Evolutionary conservation across 2,329 filamentous ascomycete species (phyloP).

Genomic region (Endoconidiophora polonica): DNA sequence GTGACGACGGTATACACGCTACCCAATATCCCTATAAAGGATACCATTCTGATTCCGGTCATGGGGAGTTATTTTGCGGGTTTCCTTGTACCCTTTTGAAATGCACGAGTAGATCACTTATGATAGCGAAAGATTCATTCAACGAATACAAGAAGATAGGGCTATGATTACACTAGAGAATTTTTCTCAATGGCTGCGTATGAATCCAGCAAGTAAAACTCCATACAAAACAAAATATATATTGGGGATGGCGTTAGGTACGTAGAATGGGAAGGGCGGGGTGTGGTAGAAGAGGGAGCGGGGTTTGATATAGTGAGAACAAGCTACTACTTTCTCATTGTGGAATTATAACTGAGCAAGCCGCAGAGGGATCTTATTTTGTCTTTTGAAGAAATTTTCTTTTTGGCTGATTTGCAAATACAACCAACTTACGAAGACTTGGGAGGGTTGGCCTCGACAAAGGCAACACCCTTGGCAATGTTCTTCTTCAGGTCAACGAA

Average conservation of each 20-base stretch:
- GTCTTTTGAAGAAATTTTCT: background rate
- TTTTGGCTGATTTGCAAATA: background rate
- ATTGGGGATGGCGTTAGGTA: background rate
- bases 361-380: background rate
- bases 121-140: background rate
- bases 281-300: background rate
- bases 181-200: background rate
- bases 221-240: slow-evolving; percentile 4
- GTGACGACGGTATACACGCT: too few species aligned
- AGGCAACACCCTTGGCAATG: slow-evolving; percentile 73
- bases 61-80: too few species aligned
- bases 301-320: slow-evolving; percentile 23
- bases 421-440: slow-evolving; percentile 10
- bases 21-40: too few species aligned
- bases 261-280: background rate
- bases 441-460: slow-evolving; percentile 26
- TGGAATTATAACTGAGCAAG: background rate
- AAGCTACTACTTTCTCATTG: slow-evolving; percentile 34
- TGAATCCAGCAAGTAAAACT: slow-evolving; percentile 1
- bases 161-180: slow-evolving; percentile 13
- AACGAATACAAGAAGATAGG: background rate
- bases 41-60: too few species aligned
- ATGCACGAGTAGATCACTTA: too few species aligned
- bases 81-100: too few species aligned
- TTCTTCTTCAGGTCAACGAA: slow-evolving; percentile 79